A percentile compares a stretch with the other conserved stretches of the same genome.
These are phyloP conservation scores for Aspergillus arachidicola DNA, from an alignment of 2,329 filamentous ascomycete genomes.

Conservation along the genomic window DNA sequence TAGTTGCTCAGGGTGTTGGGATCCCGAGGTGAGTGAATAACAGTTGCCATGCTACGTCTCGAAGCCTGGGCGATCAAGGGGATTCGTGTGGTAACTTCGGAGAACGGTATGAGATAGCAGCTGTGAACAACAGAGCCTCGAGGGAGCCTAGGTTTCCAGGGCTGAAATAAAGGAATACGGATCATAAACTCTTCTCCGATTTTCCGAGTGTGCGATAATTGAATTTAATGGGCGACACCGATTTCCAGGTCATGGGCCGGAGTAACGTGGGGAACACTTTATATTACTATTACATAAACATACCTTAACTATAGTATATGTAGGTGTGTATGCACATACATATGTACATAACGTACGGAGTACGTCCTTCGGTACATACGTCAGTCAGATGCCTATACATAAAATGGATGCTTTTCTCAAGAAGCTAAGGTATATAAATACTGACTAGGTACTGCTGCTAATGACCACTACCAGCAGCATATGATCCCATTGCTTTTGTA, in stretches of 20 bases:
- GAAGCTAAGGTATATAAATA: background rate
- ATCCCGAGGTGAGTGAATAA: constrained; percentile 63
- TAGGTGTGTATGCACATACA: background rate
- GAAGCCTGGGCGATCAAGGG: constrained; percentile 9
- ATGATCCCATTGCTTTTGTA: no score
- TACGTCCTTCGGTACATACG: background rate
- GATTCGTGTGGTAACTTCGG: constrained; percentile 8
- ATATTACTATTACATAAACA: background rate
- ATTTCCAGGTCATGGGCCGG: background rate
- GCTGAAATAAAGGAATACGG: background rate
- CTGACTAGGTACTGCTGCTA: background rate
- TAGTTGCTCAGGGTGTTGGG: constrained; percentile 93
- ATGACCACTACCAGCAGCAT: no score
- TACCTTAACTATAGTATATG: no score
- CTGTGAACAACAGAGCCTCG: constrained; percentile 5
- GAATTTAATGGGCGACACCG: background rate
- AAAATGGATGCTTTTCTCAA: background rate
- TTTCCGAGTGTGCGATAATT: background rate
- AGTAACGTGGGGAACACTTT: background rate
- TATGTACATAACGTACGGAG: background rate
- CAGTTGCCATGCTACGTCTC: constrained; percentile 41
- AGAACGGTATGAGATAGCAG: background rate
- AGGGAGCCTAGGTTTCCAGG: constrained; percentile 10
- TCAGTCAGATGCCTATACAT: background rate
- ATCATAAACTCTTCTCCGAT: constrained; percentile 4